phyloP scores from a whole-genome alignment of 2,329 filamentous ascomycete species.

The Fusarium abutilonis region DNA sequence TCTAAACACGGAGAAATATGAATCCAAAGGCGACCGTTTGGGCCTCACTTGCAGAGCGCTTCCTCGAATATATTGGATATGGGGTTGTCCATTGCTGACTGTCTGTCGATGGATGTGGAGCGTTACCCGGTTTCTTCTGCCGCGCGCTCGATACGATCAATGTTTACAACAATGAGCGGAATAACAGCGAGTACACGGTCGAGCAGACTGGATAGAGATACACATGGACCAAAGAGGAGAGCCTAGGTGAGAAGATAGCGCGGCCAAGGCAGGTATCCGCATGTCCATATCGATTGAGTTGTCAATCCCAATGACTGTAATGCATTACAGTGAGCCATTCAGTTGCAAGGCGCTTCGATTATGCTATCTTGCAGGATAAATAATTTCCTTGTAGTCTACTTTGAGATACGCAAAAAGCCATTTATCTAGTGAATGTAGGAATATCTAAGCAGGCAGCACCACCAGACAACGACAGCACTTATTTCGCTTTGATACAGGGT shows the following conservation, averaged over 20 bases:
- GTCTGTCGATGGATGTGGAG: neutral
- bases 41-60: conserved; percentile 6
- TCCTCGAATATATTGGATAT: conserved; percentile 4
- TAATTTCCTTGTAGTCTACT: too few species aligned
- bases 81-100: neutral
- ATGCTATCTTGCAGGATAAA: too few species aligned
- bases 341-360: too few species aligned
- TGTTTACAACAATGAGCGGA: neutral
- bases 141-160: neutral
- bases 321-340: too few species aligned
- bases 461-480: neutral
- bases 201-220: neutral
- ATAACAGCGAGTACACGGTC: neutral
- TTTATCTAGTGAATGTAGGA: neutral
- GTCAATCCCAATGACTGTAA: too few species aligned
- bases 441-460: neutral
- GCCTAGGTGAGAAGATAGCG: too few species aligned
- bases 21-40: neutral
- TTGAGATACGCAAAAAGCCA: neutral
- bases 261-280: too few species aligned
- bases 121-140: neutral
- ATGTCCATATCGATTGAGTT: too few species aligned
- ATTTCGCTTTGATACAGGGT: too few species aligned
- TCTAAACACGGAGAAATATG: neutral
- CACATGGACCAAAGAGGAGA: neutral